Base-by-base conservation (phyloP, 1,284 basidiomycete genomes). In the Tilletia caries region DNA sequence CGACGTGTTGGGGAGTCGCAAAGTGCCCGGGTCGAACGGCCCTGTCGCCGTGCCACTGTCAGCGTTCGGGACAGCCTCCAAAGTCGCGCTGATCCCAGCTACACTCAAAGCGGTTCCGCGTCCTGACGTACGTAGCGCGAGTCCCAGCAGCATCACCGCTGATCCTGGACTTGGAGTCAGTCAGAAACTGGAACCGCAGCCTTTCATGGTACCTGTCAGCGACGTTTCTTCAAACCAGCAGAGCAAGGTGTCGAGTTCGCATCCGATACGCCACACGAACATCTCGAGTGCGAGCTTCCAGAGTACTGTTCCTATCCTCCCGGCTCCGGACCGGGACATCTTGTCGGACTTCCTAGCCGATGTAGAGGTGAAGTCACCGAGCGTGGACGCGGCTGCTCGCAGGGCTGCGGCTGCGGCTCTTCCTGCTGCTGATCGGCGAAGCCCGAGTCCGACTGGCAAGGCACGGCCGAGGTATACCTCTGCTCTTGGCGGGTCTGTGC, bases 401-500 rank as follows among this genome's bases (percentile, higher is more conserved):
- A 25, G 25, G 12, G 48, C 41, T 32, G 29, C 29, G 58, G 13
- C 29, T 41, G 54, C 54, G 12, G 67, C 25, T 15, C 5, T 25
- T 27, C 43, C 33, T 10, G 67, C 46, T 65, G 67, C 69, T 70
- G 54, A 44, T 41, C 62, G 52, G 58, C 37, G 70, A 1, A 27
- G 65, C 62, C 27, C 75, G 65, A 67, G 66, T 69, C 33, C 72
- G 67, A 76, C 72, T 48, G 72, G 76, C 46, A 71, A 68, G n/a
- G 76, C 76, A 12, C 69, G 78, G 34, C 73, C 74, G 25, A 34
- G 76, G 4, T 80, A 72, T 60, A 80, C 78, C 3, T 67, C 69
- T 5, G 74, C 75, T n/a, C 70, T 80, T 10, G 78, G 78, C 6
- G 68, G 75, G 68, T 77, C 78, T 27, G 64, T 79, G 66, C 58